These are phyloP conservation scores for Paecilomyces niveus DNA, from an alignment of 2,329 filamentous ascomycete genomes.

Conservation along the genomic window DNA sequence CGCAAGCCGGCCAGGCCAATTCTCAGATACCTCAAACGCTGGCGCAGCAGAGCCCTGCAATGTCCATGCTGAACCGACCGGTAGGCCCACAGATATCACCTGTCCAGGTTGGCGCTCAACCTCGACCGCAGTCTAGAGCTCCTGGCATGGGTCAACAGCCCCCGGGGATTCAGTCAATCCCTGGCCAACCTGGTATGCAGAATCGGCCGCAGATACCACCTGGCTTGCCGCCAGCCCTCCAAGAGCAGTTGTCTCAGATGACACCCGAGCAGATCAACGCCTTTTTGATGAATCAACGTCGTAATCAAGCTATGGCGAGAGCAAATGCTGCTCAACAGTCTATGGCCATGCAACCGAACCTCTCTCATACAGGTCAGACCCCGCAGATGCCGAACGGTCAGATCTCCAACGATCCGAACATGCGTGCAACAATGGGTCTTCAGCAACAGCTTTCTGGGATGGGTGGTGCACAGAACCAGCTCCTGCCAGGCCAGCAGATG, in stretches of 20 bases:
- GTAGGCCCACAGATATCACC: slow-evolving; percentile 35
- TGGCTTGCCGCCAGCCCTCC: slow-evolving; percentile 25
- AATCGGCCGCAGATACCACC: slow-evolving; percentile 26
- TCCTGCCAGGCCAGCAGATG: slow-evolving; percentile 23
- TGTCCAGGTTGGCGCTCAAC: slow-evolving; percentile 24
- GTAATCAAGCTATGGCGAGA: slow-evolving; percentile 23
- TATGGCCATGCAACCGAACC: slow-evolving; percentile 20
- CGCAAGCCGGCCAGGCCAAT: slow-evolving; percentile 38
- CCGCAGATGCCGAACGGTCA: slow-evolving; percentile 25
- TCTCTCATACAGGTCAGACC: slow-evolving; percentile 25
- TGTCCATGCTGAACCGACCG: slow-evolving; percentile 39
- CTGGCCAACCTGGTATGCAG: slow-evolving; percentile 23
- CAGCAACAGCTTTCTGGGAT: slow-evolving; percentile 27
- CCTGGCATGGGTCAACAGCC: slow-evolving; percentile 26
- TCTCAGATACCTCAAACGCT: slow-evolving; percentile 31
- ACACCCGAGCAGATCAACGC: slow-evolving; percentile 25
- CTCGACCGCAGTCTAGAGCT: slow-evolving; percentile 26
- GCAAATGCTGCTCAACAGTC: slow-evolving; percentile 22
- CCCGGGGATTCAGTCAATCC: slow-evolving; percentile 15
- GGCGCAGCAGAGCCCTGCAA: slow-evolving; percentile 32
- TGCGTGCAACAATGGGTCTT: slow-evolving; percentile 26
- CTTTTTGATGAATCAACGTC: slow-evolving; percentile 28
- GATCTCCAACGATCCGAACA: slow-evolving; percentile 24
- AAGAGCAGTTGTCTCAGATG: slow-evolving; percentile 29
- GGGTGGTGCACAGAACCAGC: slow-evolving; percentile 22